Evolutionary conservation across 108 stramenopile species (phyloP).

Genomic region (Cyclotella atomus): DNA sequence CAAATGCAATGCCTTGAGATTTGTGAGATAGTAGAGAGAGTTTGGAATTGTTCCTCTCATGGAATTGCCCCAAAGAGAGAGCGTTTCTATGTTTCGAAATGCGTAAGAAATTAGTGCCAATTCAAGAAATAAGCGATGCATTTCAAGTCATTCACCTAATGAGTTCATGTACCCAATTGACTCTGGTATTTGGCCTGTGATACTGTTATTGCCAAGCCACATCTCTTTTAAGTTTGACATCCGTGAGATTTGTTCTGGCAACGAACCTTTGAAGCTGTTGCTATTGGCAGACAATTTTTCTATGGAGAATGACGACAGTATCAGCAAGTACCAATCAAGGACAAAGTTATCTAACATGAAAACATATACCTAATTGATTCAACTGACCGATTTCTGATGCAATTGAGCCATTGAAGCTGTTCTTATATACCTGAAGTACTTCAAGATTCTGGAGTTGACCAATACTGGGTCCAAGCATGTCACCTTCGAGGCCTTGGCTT

Average conservation of each 20-base stretch:
- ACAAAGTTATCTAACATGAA: too few relatives aligned
- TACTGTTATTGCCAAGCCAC: background rate
- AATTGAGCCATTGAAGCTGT: constrained; percentile 18
- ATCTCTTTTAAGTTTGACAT: background rate
- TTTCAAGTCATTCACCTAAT: background rate
- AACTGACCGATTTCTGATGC: background rate
- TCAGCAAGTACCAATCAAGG: too few relatives aligned
- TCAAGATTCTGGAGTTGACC: constrained; percentile 14
- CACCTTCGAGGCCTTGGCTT: background rate
- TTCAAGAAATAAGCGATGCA: too few relatives aligned
- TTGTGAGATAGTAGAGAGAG: background rate
- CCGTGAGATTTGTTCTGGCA: background rate
- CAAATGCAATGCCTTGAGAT: background rate
- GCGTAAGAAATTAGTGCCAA: too few relatives aligned
- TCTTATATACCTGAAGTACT: constrained; percentile 11
- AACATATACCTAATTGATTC: too few relatives aligned
- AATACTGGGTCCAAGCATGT: background rate
- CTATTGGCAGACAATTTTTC: background rate
- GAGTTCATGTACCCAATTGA: background rate
- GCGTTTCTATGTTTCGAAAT: background rate
- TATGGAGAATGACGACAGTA: too few relatives aligned
- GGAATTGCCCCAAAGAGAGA: background rate
- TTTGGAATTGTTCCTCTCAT: background rate
- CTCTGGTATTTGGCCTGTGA: background rate
- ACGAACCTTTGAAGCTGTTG: background rate